A percentile compares a stretch with the other conserved stretches of the same genome.
These are phyloP conservation scores for Meripilus lineatus DNA, from an alignment of 1,284 basidiomycete species.

Conservation along the genomic window DNA sequence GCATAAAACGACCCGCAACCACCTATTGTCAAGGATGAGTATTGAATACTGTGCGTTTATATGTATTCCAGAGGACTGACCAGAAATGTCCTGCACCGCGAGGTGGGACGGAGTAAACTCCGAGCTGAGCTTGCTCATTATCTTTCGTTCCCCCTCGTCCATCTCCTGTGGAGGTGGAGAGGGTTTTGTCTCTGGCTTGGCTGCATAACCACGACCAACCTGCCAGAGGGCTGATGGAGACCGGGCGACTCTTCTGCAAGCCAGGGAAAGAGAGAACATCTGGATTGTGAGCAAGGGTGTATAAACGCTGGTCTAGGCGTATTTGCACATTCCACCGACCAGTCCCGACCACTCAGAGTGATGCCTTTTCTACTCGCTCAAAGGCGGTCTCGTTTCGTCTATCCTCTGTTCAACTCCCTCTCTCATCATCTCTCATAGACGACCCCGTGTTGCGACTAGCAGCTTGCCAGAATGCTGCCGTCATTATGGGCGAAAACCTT, in stretches of 20 bases:
- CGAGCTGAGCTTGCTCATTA: slow-evolving; percentile 68
- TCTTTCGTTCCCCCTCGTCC: slow-evolving; percentile 63
- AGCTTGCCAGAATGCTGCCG: slow-evolving; percentile 5
- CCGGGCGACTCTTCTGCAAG: not conserved
- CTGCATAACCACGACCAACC: slow-evolving; percentile 7
- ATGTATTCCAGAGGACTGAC: slow-evolving; percentile 47
- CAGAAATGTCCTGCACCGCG: slow-evolving; percentile 86
- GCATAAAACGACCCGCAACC: slow-evolving; percentile 97
- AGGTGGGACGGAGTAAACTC: slow-evolving; percentile 74
- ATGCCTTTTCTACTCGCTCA: too few species aligned
- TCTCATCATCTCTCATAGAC: too few species aligned
- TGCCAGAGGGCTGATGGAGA: not conserved
- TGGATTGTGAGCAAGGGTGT: too few species aligned
- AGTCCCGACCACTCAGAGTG: too few species aligned
- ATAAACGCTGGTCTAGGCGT: too few species aligned
- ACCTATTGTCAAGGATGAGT: slow-evolving; percentile 42
- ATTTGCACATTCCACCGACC: too few species aligned
- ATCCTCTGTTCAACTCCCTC: too few species aligned
- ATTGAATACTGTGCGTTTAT: not conserved
- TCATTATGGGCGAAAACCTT: slow-evolving; percentile 4
- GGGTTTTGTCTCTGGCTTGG: slow-evolving; percentile 11
- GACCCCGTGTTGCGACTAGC: too few species aligned
- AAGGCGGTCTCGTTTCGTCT: too few species aligned
- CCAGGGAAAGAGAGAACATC: too few species aligned
- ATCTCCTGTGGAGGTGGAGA: slow-evolving; percentile 16